phyloP scores from a whole-genome alignment of 1,284 basidiomycete species.

The Malassezia nana region DNA sequence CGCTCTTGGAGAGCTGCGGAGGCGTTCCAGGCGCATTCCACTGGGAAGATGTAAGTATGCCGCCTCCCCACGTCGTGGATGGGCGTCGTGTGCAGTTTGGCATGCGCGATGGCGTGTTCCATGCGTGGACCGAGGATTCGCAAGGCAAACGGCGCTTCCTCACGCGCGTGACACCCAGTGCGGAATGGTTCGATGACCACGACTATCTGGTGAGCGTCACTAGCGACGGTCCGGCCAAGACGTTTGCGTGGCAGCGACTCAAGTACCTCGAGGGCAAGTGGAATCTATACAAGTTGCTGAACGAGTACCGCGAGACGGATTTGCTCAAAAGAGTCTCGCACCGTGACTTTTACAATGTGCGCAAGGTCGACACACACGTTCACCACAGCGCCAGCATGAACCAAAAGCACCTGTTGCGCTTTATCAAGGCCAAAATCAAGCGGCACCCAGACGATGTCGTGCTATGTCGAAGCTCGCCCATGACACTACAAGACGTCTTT shows the following conservation, averaged over 20 bases:
- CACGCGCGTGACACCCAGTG: conserved; percentile 71
- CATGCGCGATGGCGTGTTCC: conserved; percentile 43
- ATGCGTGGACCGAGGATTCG: conserved; percentile 23
- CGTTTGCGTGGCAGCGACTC: conserved; percentile 82
- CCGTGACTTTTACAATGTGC: conserved; percentile 92
- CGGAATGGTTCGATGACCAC: conserved; percentile 93
- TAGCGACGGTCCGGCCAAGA: conserved; percentile 86
- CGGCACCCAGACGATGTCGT: conserved; percentile 79
- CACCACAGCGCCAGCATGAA: conserved; percentile 99
- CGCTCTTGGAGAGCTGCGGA: conserved; percentile 42
- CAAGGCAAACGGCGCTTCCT: conserved; percentile 51
- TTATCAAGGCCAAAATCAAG: conserved; percentile 97
- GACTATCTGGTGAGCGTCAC: conserved; percentile 63
- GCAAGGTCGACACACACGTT: conserved; percentile 94
- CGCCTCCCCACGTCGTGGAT: conserved; percentile 22
- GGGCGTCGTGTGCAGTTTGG: conserved; percentile 25
- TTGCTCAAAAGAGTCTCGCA: conserved; percentile 74
- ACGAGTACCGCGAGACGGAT: conserved; percentile 86
- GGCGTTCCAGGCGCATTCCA: conserved; percentile 41
- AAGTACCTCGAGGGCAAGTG: conserved; percentile 94
- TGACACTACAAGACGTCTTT: conserved; percentile 89
- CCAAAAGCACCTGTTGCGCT: conserved; percentile 96
- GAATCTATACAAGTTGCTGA: conserved; percentile 81
- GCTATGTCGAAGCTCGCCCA: conserved; percentile 82
- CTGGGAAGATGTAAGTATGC: conserved; percentile 26